Evolutionary conservation across 2,329 filamentous ascomycete genomes (phyloP), one percentile per base, ranked within the genome.

Genomic region (Paecilomyces variotii): DNA sequence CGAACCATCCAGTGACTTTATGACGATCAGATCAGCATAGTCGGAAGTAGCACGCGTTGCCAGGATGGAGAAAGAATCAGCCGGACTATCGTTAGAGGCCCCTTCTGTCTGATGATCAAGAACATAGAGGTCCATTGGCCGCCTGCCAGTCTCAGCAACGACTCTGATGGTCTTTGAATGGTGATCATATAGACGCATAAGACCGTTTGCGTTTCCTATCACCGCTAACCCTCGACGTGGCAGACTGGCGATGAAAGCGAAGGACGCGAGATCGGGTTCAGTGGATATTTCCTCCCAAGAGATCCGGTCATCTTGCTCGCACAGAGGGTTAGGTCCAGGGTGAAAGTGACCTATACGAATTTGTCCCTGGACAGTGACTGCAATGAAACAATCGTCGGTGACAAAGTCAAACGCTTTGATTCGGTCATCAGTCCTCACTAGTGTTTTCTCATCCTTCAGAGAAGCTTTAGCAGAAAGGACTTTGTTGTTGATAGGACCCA

Each of bases 161-260:
- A 62, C 59, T 14, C 55, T 62, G n/a, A 76, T 45, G 4, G 64
- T 64, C 56, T 62, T 70, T 0, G 61, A 65, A n/a, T 53, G 49
- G 56, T 76, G 72, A 35, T 68, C 63, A 58, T 76, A 77, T 34
- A 74, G 55, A 52, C 68, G 68, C 30, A 76, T 63, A 25, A 65
- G 54, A 25, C 74, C 73, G 26, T 63, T 63, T n/a, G 62, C 62
- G 57, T 69, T 70, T 14, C 71, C 71, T 34, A 77, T 64, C 25
- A 76, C 62, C 35, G 69, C 75, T 50, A 77, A 51, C 5, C 68
- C 68, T 55, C 61, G 59, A 4, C 62, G 58, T 25, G 73, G 63
- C 4, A 70, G 54, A 27, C 71, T 64, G n/a, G 69, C 53, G 39
- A 75, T 66, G n/a, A 67, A 58, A 3, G 66, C 63, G 53, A 69